These are phyloP conservation scores for Bauhinia variegata DNA, from an alignment of 306 rosid species.

Conservation along the genomic window DNA sequence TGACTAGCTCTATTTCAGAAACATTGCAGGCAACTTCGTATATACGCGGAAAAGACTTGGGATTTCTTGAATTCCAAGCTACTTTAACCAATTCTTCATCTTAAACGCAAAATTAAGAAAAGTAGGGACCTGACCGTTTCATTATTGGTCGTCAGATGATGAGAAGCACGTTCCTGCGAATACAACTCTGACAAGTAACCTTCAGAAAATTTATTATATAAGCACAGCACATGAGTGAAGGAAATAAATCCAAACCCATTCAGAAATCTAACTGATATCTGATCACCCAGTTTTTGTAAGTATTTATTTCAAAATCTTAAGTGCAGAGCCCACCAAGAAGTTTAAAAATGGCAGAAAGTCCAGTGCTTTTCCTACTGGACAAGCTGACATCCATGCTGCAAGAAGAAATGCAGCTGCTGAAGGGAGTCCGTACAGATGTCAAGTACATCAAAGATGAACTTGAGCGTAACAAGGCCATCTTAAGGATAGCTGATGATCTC, in stretches of 20 bases:
- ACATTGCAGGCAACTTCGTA: too few relatives aligned
- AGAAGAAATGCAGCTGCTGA: slow-evolving; percentile 45
- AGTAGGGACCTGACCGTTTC: slow-evolving; percentile 31
- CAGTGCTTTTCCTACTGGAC: slow-evolving; percentile 46
- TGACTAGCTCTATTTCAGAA: too few relatives aligned
- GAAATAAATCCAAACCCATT: background rate
- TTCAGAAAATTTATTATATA: slow-evolving; percentile 21
- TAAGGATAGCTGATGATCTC: slow-evolving; percentile 44
- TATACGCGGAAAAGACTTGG: background rate
- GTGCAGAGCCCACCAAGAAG: background rate
- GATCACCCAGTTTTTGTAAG: background rate
- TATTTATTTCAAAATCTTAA: background rate
- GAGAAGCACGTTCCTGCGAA: slow-evolving; percentile 4
- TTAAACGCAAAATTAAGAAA: too few relatives aligned
- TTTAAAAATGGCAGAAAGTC: slow-evolving; percentile 57
- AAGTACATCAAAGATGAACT: slow-evolving; percentile 49
- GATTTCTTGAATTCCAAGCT: background rate
- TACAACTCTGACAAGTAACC: background rate
- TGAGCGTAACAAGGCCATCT: slow-evolving; percentile 41
- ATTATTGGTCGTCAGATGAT: background rate
- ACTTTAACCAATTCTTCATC: too few relatives aligned
- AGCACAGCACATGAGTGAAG: slow-evolving; percentile 22
- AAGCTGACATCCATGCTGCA: slow-evolving; percentile 41
- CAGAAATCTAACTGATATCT: background rate
- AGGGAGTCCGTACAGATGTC: slow-evolving; percentile 50